These are phyloP conservation scores for Podaxis pistillaris DNA, from an alignment of 768 basidiomycete species.

Conservation along the genomic window DNA sequence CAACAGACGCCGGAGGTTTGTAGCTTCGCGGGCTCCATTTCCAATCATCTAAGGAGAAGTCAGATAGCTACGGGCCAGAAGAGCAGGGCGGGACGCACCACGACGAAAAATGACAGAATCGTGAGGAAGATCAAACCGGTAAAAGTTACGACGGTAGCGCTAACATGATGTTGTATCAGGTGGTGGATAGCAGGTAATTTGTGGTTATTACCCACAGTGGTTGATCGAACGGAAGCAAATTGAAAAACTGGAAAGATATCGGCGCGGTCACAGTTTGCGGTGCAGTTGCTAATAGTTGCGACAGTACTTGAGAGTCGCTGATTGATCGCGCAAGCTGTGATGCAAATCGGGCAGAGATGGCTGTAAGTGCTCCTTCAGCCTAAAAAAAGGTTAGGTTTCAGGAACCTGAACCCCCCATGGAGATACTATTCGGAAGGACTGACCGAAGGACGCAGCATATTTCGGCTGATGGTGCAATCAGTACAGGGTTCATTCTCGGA, in stretches of 20 bases:
- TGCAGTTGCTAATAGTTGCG: conserved; percentile 39
- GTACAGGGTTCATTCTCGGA: not conserved
- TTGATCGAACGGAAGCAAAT: conserved; percentile 56
- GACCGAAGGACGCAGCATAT: conserved; percentile 32
- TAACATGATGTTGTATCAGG: conserved; percentile 17
- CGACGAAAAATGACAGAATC: conserved; percentile 43
- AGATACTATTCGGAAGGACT: not conserved
- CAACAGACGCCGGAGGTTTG: conserved; percentile 29
- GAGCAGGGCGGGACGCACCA: conserved; percentile 27
- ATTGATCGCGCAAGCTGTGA: conserved; percentile 27
- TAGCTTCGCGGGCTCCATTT: conserved; percentile 26
- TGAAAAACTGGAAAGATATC: conserved; percentile 44
- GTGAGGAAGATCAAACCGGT: conserved; percentile 54
- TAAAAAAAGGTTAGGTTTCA: conserved; percentile 11
- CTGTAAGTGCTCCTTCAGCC: conserved; percentile 35
- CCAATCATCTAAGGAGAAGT: conserved; percentile 28
- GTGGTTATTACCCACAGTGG: conserved; percentile 44
- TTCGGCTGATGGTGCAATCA: conserved; percentile 25
- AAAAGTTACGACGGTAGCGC: conserved; percentile 51
- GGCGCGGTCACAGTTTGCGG: conserved; percentile 51
- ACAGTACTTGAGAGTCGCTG: conserved; percentile 26
- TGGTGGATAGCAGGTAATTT: not conserved
- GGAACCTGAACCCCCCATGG: not conserved
- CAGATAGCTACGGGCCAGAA: not conserved
- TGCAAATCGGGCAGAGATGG: conserved; percentile 34